Evolutionary conservation across 208 protist genomes (phyloP).

Genomic region (Leishmania tropica): DNA sequence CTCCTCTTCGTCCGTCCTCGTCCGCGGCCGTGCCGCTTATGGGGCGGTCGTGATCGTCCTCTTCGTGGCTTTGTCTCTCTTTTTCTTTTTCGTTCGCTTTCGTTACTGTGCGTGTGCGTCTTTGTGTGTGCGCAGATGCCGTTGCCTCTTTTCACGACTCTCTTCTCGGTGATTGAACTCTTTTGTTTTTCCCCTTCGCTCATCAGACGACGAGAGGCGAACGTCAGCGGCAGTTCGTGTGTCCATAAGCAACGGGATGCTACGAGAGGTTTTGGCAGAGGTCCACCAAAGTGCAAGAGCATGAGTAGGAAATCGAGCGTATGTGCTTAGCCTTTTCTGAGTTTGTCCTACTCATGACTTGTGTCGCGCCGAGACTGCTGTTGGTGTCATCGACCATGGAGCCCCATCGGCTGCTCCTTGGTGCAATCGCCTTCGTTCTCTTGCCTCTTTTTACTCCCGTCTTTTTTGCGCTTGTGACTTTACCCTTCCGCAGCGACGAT

Average conservation of each 20-base stretch:
- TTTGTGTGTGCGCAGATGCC: neutral
- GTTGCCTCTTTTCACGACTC: neutral
- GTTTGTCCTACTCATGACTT: neutral
- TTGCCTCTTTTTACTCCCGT: neutral
- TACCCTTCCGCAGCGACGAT: neutral
- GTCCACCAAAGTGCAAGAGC: neutral
- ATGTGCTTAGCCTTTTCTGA: neutral
- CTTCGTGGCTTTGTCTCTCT: neutral
- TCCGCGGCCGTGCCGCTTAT: neutral
- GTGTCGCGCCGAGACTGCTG: neutral
- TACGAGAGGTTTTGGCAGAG: neutral
- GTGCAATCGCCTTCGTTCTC: neutral
- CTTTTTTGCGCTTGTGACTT: neutral
- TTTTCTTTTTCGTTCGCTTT: neutral
- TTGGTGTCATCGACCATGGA: neutral
- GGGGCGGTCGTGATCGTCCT: neutral
- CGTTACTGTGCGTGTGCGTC: neutral
- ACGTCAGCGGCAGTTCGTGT: neutral
- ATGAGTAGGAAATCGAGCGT: neutral
- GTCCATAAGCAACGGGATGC: neutral
- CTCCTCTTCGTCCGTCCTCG: neutral
- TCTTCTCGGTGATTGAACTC: neutral
- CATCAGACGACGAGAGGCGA: neutral
- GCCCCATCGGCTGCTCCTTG: neutral
- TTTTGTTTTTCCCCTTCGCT: neutral